Evolutionary conservation across 345 rosid genomes (phyloP), one percentile per base, ranked within the genome.

Genomic region (Sonneratia caseolaris): DNA sequence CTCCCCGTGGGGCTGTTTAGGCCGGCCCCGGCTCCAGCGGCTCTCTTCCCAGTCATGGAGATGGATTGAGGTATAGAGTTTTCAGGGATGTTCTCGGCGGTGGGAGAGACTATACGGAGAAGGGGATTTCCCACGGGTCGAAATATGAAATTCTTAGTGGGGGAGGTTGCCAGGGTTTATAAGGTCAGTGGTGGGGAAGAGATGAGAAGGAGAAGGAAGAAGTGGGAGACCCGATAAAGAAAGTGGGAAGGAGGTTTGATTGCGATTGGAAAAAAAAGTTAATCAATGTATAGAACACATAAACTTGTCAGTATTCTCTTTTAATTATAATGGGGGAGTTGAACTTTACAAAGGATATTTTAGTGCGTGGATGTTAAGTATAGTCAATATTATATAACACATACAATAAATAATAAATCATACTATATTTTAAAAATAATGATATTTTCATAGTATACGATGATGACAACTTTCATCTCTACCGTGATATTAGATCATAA

Each of bases 31-130:
- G 64, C 32, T 5, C 3, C 64, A 6, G 64, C 32, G 14, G 32
- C 64, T 67, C 69, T 67, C 36, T 67, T 67, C 49, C 69, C 69
- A 0, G 69, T 67, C 69, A 67, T 67, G 13, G 51, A 2, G 59
- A 47, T n/a, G 59, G 9, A 18, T 19, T 18, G 19, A 53, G 19
- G 15, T 4, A 3, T 18, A n/a, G n/a, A 53, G 59, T 53, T 8
- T 53, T 19, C n/a, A 22, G 22, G n/a, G 8, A 4, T 53, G 18
- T 53, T 53, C 59, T 53, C 15, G 59, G 59, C 19, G 22, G 55
- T 1, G 2, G 12, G 49, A 45, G 49, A 9, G 45, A 42, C 45
- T 42, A 9, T 1, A 42, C 45, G 45, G 45, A 42, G 45, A 42
- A 2, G 45, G 45, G 22, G 59, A 10, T 22, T 57, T 57, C 35